Conservation (phyloP, 208 protist genomes). For the Acanthamoeba comandoni region DNA sequence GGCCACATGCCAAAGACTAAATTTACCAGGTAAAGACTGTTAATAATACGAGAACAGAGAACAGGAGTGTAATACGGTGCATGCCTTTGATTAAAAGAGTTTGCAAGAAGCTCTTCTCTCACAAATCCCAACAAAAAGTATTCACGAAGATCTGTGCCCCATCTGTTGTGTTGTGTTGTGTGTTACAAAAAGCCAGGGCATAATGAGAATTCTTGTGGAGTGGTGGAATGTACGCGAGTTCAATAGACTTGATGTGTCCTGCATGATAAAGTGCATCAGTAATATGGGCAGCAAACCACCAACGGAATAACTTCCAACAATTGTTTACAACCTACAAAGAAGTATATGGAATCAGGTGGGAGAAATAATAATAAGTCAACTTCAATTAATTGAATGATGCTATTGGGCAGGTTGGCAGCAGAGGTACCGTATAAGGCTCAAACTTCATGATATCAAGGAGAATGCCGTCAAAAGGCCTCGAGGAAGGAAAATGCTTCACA, state of each 20-base stretch:
- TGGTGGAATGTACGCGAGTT: conserved; percentile 26
- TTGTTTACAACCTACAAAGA: not conserved
- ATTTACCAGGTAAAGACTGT: not conserved
- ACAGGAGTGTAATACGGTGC: not conserved
- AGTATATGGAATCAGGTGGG: too few species aligned
- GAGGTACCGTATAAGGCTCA: conserved; percentile 1
- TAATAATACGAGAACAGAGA: not conserved
- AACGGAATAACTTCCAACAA: conserved; percentile 46
- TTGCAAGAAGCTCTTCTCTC: conserved; percentile 42
- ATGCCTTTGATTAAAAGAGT: not conserved
- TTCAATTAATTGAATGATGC: too few species aligned
- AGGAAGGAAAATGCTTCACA: not conserved
- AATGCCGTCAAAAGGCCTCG: conserved; percentile 50
- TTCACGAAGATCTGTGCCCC: conserved; percentile 32
- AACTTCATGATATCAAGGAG: conserved; percentile 61
- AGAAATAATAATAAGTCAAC: too few species aligned
- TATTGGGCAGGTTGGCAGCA: too few species aligned
- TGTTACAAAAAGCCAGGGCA: too few species aligned
- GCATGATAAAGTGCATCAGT: conserved; percentile 49
- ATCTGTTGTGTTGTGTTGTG: not conserved
- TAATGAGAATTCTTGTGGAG: not conserved
- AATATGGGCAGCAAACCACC: conserved; percentile 66
- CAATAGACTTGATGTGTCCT: conserved; percentile 24
- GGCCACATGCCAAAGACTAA: conserved; percentile 34
- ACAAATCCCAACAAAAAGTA: conserved; percentile 55